Evolutionary conservation across 176 grass and related monocot species (phyloP), one percentile per base, ranked within the genome.

Genomic region (Raddia distichophylla): DNA sequence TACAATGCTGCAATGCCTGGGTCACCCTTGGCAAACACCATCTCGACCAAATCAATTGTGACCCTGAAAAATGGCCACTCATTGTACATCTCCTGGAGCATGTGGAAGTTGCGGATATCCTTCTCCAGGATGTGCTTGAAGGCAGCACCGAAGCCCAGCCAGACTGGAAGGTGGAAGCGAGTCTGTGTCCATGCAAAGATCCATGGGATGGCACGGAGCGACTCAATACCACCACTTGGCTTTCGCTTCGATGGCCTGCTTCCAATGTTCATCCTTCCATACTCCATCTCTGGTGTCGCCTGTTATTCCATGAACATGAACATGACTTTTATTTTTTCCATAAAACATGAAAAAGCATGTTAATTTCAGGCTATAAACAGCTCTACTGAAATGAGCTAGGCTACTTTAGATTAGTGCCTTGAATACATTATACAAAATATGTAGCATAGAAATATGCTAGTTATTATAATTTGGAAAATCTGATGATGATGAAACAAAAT

Each of bases 131-230:
- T 84, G 62, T 94, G 83, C 80, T 89, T 94, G 89, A 94, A 94
- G 44, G 92, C 92, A 0, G 73, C 83, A 70, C 89, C 92, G 66
- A 94, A 94, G 18, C 89, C 89, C 32, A 94, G 73, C 92, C 92
- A 94, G 33, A 94, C 92, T 0, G 89, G 92, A 13, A 94, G 89
- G 67, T 94, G 92, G 69, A 94, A 94, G 61, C 86, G 80, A 34
- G 89, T 94, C 35, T 94, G 92, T 2, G 89, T 94, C 92, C 92
- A 94, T 71, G 92, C 92, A 10, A 94, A 94, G 63, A 94, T 94
- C 92, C 92, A 94, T 9, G 92, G 92, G 69, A 94, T 94, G 60
- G 92, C 92, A 84, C 92, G 92, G 34, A 94, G 89, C 4, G 92
- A 89, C 64, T 94, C 92, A 15, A 94, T 94, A 72, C 92, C 92